A percentile compares a stretch with the other conserved stretches of the same genome.
Evolutionary conservation across 2,329 filamentous ascomycete species (phyloP).

Genomic region (Calonectria pseudoturangicola): DNA sequence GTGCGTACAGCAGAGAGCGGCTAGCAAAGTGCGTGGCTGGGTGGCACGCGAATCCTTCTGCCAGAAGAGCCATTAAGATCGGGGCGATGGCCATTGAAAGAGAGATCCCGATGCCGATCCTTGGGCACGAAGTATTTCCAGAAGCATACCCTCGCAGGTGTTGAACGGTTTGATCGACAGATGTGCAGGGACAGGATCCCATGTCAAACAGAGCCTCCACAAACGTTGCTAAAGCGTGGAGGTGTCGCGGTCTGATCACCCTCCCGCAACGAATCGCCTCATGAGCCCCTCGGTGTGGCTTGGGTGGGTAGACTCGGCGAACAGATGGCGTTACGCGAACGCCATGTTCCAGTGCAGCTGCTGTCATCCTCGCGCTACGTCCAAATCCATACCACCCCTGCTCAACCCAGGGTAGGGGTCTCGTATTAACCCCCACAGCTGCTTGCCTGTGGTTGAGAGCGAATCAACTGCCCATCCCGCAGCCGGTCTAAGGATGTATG

Average conservation of each 20-base stretch:
- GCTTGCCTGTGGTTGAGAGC: neutral
- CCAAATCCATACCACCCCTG: conserved; percentile 26
- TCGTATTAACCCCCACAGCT: conserved; percentile 30
- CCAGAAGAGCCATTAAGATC: neutral
- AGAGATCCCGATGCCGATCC: conserved; percentile 1
- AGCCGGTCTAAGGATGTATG: neutral
- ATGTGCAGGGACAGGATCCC: conserved; percentile 32
- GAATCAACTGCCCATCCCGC: conserved; percentile 10
- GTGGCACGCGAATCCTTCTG: conserved; percentile 9
- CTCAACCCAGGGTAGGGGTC: neutral
- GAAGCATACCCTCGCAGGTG: conserved; percentile 25
- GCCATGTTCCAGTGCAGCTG: conserved; percentile 38
- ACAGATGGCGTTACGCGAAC: conserved; percentile 31
- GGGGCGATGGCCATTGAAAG: conserved; percentile 9
- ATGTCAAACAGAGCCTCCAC: conserved; percentile 34
- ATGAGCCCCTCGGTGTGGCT: neutral
- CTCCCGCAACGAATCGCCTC: conserved; percentile 17
- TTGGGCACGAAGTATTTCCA: conserved; percentile 26
- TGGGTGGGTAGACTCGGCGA: conserved; percentile 11
- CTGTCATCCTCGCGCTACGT: conserved; percentile 18
- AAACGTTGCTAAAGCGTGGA: conserved; percentile 15
- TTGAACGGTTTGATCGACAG: conserved; percentile 39
- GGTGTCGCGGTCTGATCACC: conserved; percentile 22
- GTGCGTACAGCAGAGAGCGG: conserved; percentile 16
- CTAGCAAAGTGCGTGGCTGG: neutral